Base-by-base conservation (phyloP, 1,284 basidiomycete genomes). In the Austroboletus olivaceoglutinosus region DNA sequence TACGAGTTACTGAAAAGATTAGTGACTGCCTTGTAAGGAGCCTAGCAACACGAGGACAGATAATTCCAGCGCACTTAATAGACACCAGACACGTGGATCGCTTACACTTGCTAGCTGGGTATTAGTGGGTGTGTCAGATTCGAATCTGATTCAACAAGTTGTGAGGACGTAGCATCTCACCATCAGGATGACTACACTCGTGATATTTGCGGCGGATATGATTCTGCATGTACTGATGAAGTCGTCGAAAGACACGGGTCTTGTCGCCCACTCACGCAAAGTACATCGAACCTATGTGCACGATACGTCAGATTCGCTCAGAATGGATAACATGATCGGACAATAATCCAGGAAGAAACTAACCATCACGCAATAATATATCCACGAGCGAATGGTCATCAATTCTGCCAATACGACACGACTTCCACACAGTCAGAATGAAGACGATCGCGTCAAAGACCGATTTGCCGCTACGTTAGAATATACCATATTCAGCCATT, bases 301-400 rank as follows among this genome's bases (percentile, higher is more conserved):
- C 7, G 8, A 31, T 22, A 15, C 5, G 4, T 59, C 23, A 56
- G 47, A 29, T n/a, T n/a, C n/a, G n/a, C n/a, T n/a, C n/a, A n/a
- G n/a, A n/a, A n/a, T n/a, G n/a, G n/a, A n/a, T n/a, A n/a, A n/a
- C n/a, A 45, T 11, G 4, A 9, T 33, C 9, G 16, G 13, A 16
- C 8, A 31, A 22, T 22, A 8, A 21, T 21, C 12, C 13, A 31
- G 0, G 23, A 29, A 19, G 16, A 30, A 21, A 51, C 53, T 41
- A 19, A 61, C 60, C 58, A 13, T 60, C 58, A 18, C 53, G 52
- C 18, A 62, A 38, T 11, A 58, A 25, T n/a, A 52, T 39, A 18
- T 56, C 47, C 13, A 53, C 21, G n/a, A 62, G 43, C 5, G 27
- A 45, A 23, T 43, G 44, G 6, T 41, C 15, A 12, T 52, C 48